phyloP scores from a whole-genome alignment of 2,329 filamentous ascomycete genomes.

The Dactylellina haptotyla region DNA sequence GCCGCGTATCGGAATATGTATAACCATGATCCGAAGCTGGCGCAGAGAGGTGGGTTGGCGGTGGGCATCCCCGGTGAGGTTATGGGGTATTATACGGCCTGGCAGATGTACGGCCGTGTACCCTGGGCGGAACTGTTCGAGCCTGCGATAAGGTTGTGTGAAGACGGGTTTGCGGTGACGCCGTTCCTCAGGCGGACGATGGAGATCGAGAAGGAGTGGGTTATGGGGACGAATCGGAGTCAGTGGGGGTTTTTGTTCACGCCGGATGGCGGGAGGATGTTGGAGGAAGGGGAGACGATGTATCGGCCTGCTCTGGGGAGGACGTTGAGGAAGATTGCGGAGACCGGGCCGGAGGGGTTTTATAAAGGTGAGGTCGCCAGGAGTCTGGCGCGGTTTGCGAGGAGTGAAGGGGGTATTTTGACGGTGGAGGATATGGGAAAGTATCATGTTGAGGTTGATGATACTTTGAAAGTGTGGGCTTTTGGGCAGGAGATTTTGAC shows the following conservation, averaged over 20 bases:
- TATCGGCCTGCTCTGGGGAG: constrained; percentile 54
- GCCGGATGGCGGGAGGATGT: constrained; percentile 46
- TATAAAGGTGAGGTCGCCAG: constrained; percentile 56
- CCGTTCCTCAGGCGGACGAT: constrained; percentile 50
- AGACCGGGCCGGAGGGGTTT: constrained; percentile 49
- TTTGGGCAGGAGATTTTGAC: constrained; percentile 56
- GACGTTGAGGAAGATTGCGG: constrained; percentile 55
- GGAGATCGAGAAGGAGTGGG: constrained; percentile 44
- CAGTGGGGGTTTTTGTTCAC: constrained; percentile 57
- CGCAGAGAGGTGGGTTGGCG: constrained; percentile 56
- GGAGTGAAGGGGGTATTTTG: constrained; percentile 54
- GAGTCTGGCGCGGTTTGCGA: constrained; percentile 48
- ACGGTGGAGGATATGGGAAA: constrained; percentile 55
- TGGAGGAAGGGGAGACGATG: constrained; percentile 55
- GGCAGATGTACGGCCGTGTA: constrained; percentile 55
- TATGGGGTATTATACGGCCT: constrained; percentile 55
- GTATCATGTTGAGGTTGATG: constrained; percentile 55
- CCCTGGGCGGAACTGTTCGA: constrained; percentile 57
- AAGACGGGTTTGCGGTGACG: constrained; percentile 54
- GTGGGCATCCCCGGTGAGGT: constrained; percentile 57
- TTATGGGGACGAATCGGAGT: constrained; percentile 38
- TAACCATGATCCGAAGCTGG: constrained; percentile 52
- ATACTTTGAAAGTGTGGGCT: constrained; percentile 55
- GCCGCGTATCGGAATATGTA: constrained; percentile 56
- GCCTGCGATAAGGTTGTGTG: constrained; percentile 55